Evolutionary conservation across 257 asterid species (phyloP).

Genomic region (Capsicum chinense): DNA sequence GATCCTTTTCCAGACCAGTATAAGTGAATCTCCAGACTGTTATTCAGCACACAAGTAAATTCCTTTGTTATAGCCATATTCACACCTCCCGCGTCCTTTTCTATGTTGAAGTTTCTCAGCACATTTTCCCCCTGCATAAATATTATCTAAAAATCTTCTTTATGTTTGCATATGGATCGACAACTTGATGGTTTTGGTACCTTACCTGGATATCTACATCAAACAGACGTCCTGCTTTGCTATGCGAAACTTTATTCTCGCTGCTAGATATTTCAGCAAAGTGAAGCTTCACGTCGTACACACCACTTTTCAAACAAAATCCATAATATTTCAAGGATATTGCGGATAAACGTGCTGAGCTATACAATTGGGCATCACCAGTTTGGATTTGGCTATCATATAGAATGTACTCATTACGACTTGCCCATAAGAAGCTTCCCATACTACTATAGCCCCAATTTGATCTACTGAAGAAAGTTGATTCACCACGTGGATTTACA

Average conservation of each 20-base stretch:
- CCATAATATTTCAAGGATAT: constrained; percentile 45
- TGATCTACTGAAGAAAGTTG: constrained; percentile 27
- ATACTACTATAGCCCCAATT: constrained; percentile 45
- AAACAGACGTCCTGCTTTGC: constrained; percentile 31
- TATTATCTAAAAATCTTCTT: not conserved
- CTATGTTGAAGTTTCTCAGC: constrained; percentile 30
- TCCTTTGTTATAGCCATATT: not conserved
- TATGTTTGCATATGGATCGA: no score
- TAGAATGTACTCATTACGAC: not conserved
- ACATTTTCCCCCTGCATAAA: constrained; percentile 6
- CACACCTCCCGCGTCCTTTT: constrained; percentile 3
- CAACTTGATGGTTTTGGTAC: not conserved
- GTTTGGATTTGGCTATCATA: constrained; percentile 22
- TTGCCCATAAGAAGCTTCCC: constrained; percentile 25
- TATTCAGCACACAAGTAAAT: not conserved
- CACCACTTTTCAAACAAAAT: constrained; percentile 33
- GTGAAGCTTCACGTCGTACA: constrained; percentile 34
- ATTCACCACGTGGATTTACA: constrained; percentile 3
- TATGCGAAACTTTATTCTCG: not conserved
- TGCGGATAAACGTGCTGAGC: constrained; percentile 35
- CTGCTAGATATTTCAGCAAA: constrained; percentile 37
- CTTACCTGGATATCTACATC: constrained; percentile 40
- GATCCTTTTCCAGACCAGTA: constrained; percentile 43
- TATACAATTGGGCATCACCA: constrained; percentile 33
- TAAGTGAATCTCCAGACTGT: constrained; percentile 37